phyloP scores from a whole-genome alignment of 345 rosid species.

The Aquilaria malaccensis region DNA sequence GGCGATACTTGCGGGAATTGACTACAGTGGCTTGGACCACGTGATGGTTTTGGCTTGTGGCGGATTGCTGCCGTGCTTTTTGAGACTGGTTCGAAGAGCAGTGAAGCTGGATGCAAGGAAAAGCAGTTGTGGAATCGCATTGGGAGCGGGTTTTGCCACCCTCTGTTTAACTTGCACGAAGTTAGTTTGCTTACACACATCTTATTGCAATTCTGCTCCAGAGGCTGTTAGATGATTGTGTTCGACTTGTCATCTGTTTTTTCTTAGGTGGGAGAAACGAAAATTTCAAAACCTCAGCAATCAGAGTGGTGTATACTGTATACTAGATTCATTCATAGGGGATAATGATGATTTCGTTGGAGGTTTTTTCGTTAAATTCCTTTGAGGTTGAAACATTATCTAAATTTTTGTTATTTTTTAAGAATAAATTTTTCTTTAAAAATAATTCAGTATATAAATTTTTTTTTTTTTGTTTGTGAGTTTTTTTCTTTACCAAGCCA shows the following conservation, averaged over 20 bases:
- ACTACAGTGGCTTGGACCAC: conserved; percentile 92
- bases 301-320: too few relatives aligned
- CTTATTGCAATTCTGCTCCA: conserved; percentile 97
- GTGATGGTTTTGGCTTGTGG: conserved; percentile 94
- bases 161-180: conserved; percentile 81
- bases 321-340: too few relatives aligned
- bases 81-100: conserved; percentile 53
- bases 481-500: too few relatives aligned
- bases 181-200: conserved; percentile 91
- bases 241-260: neutral
- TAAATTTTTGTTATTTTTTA: too few relatives aligned
- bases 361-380: too few relatives aligned
- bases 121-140: conserved; percentile 49
- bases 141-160: conserved; percentile 66
- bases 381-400: too few relatives aligned
- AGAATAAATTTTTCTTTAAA: too few relatives aligned
- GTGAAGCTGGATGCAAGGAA: conserved; percentile 50
- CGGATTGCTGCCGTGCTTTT: conserved; percentile 69
- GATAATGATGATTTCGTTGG: too few relatives aligned
- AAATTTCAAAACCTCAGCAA: too few relatives aligned
- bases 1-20: conserved; percentile 83
- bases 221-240: conserved; percentile 64
- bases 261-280: too few relatives aligned
- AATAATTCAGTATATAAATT: too few relatives aligned
- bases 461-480: too few relatives aligned